phyloP scores from a whole-genome alignment of 1,284 basidiomycete genomes.

The Chondrostereum purpureum region DNA sequence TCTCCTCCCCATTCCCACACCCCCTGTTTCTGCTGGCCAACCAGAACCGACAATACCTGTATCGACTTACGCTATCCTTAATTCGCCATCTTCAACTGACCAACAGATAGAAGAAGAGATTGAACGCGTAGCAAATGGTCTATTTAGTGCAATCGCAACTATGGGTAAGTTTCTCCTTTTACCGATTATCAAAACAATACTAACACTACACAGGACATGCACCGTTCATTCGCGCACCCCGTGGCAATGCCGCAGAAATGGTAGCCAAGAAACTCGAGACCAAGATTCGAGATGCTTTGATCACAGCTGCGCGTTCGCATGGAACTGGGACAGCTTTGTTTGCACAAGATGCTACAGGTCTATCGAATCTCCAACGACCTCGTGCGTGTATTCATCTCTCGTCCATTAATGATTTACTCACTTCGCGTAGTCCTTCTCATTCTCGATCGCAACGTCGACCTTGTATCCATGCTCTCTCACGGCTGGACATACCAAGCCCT shows the following conservation, averaged over 20 bases:
- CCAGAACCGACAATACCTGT: slow-evolving; percentile 28
- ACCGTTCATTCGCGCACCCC: slow-evolving; percentile 91
- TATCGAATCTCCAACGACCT: slow-evolving; percentile 78
- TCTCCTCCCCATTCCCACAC: slow-evolving; percentile 54
- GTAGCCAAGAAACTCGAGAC: slow-evolving; percentile 92
- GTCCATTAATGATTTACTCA: slow-evolving; percentile 10
- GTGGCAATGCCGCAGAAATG: slow-evolving; percentile 98
- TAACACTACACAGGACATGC: slow-evolving; percentile 60
- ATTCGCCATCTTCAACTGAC: slow-evolving; percentile 88
- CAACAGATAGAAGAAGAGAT: slow-evolving; percentile 91
- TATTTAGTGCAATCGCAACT: slow-evolving; percentile 93
- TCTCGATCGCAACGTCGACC: slow-evolving; percentile 91
- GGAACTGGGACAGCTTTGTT: slow-evolving; percentile 55
- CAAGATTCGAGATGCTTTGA: slow-evolving; percentile 88
- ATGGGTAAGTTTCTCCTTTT: slow-evolving; percentile 49
- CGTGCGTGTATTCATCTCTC: slow-evolving; percentile 40
- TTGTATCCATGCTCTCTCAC: slow-evolving; percentile 93
- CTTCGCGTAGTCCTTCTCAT: slow-evolving; percentile 73
- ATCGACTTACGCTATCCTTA: slow-evolving; percentile 78
- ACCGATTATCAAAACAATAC: not conserved
- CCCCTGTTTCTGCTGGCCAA: slow-evolving; percentile 26
- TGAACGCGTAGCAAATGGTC: slow-evolving; percentile 84
- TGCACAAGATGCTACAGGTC: slow-evolving; percentile 62
- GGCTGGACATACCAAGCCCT: slow-evolving; percentile 99
- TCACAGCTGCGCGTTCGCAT: slow-evolving; percentile 69